Evolutionary conservation across 225 moss, liverwort and hornwort species (phyloP), one percentile per base, ranked within the genome.

Genomic region (Physcomitrium patens): DNA sequence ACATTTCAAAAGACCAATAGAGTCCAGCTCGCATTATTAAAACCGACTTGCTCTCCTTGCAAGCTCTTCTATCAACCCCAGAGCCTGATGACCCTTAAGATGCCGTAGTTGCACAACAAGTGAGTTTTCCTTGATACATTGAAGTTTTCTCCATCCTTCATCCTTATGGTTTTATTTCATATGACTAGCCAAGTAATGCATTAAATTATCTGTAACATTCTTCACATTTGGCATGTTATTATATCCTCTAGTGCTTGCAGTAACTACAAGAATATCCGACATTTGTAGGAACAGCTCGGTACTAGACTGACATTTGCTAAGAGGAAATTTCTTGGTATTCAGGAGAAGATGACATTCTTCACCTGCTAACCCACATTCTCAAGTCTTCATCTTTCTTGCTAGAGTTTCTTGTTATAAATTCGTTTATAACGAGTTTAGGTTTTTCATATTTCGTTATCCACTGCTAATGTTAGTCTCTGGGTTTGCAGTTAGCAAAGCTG

Each of bases 221-320:
- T 69, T 53, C 11, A 54, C 18, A 63, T 7, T 46, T 51, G 68
- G 10, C 28, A 16, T 65, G 18, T 10, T 65, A 31, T 27, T 72
- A 9, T 64, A 31, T 26, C 66, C 31, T 4, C 5, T 1, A 28
- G 58, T 74, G 71, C 43, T 48, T 89, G 84, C 91, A 99, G 97
- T 99, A 99, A 81, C 78, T 93, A 55, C 83, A 90, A 76, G 91
- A 99, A 49, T 89, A 93, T 63, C 79, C 81, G 56, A 91, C 93
- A 45, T 99, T 95, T 76, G 75, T 83, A 27, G 91, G 93, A 37
- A 99, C 97, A 80, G 97, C 97, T 76, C 87, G 91, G 70, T 95
- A 99, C 61, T 99, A 95, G 97, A 99, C 97, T 31, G 97, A 90
- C 97, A 17, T 99, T 99, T 87, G 97, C 97, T 60, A 99, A 92